phyloP scores from a whole-genome alignment of 164 flowering plant species.

The Chloranthus sessilifolius region DNA sequence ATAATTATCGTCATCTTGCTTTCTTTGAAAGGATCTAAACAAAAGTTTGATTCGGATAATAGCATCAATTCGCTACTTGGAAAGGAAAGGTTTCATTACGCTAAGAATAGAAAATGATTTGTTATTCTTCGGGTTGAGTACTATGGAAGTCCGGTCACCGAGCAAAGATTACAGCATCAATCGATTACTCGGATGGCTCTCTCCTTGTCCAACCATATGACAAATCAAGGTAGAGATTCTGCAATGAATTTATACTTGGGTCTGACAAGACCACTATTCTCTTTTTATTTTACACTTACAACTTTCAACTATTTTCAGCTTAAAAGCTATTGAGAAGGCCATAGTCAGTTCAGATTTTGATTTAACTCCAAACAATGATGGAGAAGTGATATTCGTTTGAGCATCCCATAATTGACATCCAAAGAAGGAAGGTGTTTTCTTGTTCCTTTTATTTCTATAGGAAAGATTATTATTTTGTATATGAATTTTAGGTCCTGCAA shows the following conservation, averaged over 20 bases:
- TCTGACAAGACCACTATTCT: too few relatives aligned
- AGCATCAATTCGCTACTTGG: too few relatives aligned
- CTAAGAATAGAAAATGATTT: too few relatives aligned
- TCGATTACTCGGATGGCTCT: slow-evolving; percentile 79
- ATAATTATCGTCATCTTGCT: too few relatives aligned
- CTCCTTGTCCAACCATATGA: slow-evolving; percentile 78
- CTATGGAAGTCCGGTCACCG: slow-evolving; percentile 73
- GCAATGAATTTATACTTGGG: too few relatives aligned
- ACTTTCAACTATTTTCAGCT: slow-evolving; percentile 47
- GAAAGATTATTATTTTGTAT: too few relatives aligned
- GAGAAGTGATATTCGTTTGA: slow-evolving; percentile 73
- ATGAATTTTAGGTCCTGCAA: too few relatives aligned
- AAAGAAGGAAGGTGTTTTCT: slow-evolving; percentile 71
- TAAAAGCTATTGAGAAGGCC: slow-evolving; percentile 89
- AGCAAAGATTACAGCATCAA: slow-evolving; percentile 86
- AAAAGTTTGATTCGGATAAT: too few relatives aligned
- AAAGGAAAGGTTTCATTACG: too few relatives aligned
- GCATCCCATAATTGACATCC: slow-evolving; percentile 75
- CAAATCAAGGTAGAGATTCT: slow-evolving; percentile 86
- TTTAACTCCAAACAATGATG: slow-evolving; percentile 82
- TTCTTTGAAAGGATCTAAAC: too few relatives aligned
- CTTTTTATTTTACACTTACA: too few relatives aligned
- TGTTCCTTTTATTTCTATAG: too few relatives aligned
- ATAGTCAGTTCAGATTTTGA: slow-evolving; percentile 73
- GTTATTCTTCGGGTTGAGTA: slow-evolving; percentile 75